These are phyloP conservation scores for Clonostachys solani DNA, from an alignment of 2,329 filamentous ascomycete genomes.

Conservation along the genomic window DNA sequence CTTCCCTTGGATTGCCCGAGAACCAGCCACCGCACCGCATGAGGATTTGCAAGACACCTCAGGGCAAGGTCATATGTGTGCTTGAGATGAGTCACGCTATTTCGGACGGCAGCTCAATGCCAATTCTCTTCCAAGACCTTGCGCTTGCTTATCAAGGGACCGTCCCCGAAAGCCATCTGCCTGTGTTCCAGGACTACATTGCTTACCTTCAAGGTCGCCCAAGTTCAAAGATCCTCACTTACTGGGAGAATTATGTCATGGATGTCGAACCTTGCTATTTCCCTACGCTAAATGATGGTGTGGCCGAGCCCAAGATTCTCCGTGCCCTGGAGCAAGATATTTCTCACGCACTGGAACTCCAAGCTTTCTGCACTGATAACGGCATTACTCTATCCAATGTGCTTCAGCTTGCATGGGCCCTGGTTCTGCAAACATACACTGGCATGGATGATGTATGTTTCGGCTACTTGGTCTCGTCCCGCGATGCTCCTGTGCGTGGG, in stretches of 20 bases:
- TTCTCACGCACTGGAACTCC: not conserved
- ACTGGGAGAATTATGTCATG: conserved; percentile 10
- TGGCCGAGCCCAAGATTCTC: not conserved
- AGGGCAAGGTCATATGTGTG: conserved; percentile 1
- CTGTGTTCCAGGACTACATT: conserved; percentile 10
- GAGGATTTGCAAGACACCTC: conserved; percentile 6
- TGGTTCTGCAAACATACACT: conserved; percentile 23
- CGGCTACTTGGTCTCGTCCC: conserved; percentile 44
- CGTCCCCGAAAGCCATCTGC: not conserved
- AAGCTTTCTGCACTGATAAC: not conserved
- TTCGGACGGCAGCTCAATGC: conserved; percentile 1
- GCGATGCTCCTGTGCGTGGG: conserved; percentile 39
- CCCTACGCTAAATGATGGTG: conserved; percentile 2
- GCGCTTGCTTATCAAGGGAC: not conserved
- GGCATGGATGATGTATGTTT: conserved; percentile 41
- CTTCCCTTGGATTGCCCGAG: conserved; percentile 6
- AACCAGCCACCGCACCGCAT: conserved; percentile 7
- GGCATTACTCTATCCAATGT: conserved; percentile 4
- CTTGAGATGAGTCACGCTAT: conserved; percentile 2
- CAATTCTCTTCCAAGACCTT: conserved; percentile 1
- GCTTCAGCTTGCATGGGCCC: conserved; percentile 4
- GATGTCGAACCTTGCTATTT: conserved; percentile 10
- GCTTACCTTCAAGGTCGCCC: conserved; percentile 6
- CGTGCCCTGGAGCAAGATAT: not conserved
- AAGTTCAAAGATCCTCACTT: conserved; percentile 6